phyloP scores from a whole-genome alignment of 768 basidiomycete genomes.

The Tricholoma sp. region DNA sequence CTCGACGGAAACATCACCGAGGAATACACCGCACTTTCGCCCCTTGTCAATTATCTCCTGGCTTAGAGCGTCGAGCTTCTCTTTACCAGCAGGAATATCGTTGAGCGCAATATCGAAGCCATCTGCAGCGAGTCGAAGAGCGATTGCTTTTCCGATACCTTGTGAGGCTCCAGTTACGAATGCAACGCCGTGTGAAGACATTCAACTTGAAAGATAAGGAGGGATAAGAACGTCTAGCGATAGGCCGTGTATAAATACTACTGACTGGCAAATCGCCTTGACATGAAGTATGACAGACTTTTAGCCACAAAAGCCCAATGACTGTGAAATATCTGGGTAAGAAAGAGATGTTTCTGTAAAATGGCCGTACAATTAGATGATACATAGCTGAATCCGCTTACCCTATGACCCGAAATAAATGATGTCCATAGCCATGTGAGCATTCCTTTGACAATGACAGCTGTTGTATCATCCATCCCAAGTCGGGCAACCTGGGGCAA shows the following conservation, averaged over 20 bases:
- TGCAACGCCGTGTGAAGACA: slow-evolving; percentile 11
- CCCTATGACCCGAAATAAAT: no score
- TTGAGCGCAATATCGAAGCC: slow-evolving; percentile 38
- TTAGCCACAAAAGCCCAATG: no score
- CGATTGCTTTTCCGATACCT: slow-evolving; percentile 41
- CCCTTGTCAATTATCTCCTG: slow-evolving; percentile 13
- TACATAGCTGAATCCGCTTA: no score
- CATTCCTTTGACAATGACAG: no score
- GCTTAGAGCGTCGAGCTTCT: slow-evolving; percentile 6
- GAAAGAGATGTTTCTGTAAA: no score
- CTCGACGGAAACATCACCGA: slow-evolving; percentile 30
- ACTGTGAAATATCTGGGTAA: no score
- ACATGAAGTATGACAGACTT: no score
- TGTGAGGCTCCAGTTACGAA: slow-evolving; percentile 21
- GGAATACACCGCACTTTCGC: background rate
- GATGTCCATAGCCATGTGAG: no score
- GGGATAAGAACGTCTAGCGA: background rate
- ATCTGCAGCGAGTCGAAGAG: slow-evolving; percentile 34
- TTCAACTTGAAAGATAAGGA: background rate
- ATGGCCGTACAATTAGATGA: no score
- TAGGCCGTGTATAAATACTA: background rate
- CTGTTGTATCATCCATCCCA: no score
- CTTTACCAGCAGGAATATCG: slow-evolving; percentile 19
- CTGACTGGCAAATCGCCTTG: no score
- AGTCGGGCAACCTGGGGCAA: no score